Evolutionary conservation across 306 rosid genomes (phyloP).

Genomic region (Trifolium dubium): DNA sequence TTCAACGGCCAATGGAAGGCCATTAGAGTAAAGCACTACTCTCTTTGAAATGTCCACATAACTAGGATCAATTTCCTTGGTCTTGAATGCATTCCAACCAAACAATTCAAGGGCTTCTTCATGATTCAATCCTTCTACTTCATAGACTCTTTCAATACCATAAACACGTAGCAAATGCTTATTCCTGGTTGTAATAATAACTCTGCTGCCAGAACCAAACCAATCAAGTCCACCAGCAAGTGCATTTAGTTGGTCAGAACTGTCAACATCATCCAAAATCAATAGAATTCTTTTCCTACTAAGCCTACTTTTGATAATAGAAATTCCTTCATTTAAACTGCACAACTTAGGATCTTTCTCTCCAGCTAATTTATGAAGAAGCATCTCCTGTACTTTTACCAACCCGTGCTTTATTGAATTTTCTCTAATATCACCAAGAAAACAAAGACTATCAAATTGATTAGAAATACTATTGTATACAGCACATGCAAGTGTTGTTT

Average conservation of each 20-base stretch:
- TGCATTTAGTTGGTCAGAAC: neutral
- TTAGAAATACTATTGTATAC: constrained; percentile 20
- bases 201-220: constrained; percentile 32
- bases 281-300: constrained; percentile 4
- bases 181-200: constrained; percentile 5
- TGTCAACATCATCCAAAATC: constrained; percentile 31
- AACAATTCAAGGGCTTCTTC: constrained; percentile 28
- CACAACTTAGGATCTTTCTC: neutral
- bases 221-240: constrained; percentile 24
- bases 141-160: constrained; percentile 20
- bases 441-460: constrained; percentile 25
- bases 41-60: neutral
- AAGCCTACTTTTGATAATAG: constrained; percentile 10
- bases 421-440: constrained; percentile 16
- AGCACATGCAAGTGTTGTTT: constrained; percentile 20
- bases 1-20: constrained; percentile 15
- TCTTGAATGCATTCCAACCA: neutral
- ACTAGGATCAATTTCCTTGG: neutral
- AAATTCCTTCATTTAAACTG: constrained; percentile 14
- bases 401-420: constrained; percentile 12
- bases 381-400: constrained; percentile 30
- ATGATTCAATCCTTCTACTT: constrained; percentile 17
- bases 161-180: constrained; percentile 1
- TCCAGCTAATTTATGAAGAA: constrained; percentile 11
- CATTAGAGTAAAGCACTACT: neutral